phyloP scores from a whole-genome alignment of 208 protist genomes.

The Trypanosoma cruzi region DNA sequence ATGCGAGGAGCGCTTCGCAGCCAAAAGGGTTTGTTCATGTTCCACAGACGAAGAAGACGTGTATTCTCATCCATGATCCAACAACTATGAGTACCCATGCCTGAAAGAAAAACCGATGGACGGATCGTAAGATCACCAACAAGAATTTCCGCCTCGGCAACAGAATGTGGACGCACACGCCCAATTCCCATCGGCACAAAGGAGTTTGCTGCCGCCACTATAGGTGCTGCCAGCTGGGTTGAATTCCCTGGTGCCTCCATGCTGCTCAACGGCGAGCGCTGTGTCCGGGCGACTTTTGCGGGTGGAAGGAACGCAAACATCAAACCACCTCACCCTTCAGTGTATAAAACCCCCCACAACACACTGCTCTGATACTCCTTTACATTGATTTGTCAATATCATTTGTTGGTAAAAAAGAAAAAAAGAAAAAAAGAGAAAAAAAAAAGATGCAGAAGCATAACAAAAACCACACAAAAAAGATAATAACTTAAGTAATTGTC shows the following conservation, averaged over 20 bases:
- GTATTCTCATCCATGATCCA: slow-evolving; percentile 81
- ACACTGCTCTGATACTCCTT: neutral
- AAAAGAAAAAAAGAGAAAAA: neutral
- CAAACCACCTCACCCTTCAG: neutral
- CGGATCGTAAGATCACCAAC: slow-evolving; percentile 18
- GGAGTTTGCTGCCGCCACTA: slow-evolving; percentile 4
- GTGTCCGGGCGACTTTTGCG: slow-evolving; percentile 72
- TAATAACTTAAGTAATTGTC: neutral
- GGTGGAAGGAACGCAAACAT: slow-evolving; percentile 63
- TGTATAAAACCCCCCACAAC: neutral
- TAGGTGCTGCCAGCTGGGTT: slow-evolving; percentile 11
- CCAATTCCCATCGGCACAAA: slow-evolving; percentile 1
- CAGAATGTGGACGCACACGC: slow-evolving; percentile 20
- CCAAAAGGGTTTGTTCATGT: slow-evolving; percentile 53
- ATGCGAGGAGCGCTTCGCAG: slow-evolving; percentile 50
- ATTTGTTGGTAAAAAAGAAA: neutral
- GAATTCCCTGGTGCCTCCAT: neutral
- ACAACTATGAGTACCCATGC: slow-evolving; percentile 63
- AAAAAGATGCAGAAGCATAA: neutral
- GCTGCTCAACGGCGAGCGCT: slow-evolving; percentile 38
- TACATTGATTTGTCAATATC: neutral
- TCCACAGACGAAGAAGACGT: slow-evolving; percentile 70
- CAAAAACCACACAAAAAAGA: neutral
- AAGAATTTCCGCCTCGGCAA: slow-evolving; percentile 32
- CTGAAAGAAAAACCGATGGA: slow-evolving; percentile 57